Conservation (phyloP, 352 stramenopile species). For the Phytophthora lateralis region DNA sequence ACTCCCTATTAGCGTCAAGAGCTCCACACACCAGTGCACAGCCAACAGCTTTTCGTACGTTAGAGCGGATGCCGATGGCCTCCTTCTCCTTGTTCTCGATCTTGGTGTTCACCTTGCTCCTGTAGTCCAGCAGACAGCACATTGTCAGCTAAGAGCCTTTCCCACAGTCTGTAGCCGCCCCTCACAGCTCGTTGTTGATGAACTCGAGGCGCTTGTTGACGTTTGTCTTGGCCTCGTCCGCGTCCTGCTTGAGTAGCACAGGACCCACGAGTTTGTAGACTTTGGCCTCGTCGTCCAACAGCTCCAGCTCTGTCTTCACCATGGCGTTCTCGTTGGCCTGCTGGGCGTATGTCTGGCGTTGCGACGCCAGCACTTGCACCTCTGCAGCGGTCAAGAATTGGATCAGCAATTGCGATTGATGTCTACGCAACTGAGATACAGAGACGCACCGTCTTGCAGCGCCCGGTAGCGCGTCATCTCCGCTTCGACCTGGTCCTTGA, state of each 20-base stretch:
- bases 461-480: slow-evolving; percentile 90
- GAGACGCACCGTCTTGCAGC: slow-evolving; percentile 87
- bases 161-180: not conserved
- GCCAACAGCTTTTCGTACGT: slow-evolving; percentile 42
- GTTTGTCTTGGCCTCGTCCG: slow-evolving; percentile 93
- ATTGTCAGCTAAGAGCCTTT: not conserved
- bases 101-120: slow-evolving; percentile 87
- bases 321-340: slow-evolving; percentile 97
- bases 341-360: slow-evolving; percentile 91
- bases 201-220: slow-evolving; percentile 96
- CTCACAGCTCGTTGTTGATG: slow-evolving; percentile 93
- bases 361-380: slow-evolving; percentile 80
- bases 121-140: slow-evolving; percentile 22
- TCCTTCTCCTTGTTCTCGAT: slow-evolving; percentile 92
- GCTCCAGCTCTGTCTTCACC: slow-evolving; percentile 93
- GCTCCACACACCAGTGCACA: not conserved
- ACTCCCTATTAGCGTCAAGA: slow-evolving; percentile 2
- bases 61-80: slow-evolving; percentile 87
- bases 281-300: slow-evolving; percentile 87
- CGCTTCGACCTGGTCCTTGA: slow-evolving; percentile 85
- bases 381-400: slow-evolving; percentile 36
- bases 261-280: slow-evolving; percentile 96
- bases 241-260: slow-evolving; percentile 95
- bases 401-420: not conserved
- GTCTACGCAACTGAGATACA: too few species aligned